phyloP scores from a whole-genome alignment of 2,329 filamentous ascomycete genomes.

The Juglanconis sp. region DNA sequence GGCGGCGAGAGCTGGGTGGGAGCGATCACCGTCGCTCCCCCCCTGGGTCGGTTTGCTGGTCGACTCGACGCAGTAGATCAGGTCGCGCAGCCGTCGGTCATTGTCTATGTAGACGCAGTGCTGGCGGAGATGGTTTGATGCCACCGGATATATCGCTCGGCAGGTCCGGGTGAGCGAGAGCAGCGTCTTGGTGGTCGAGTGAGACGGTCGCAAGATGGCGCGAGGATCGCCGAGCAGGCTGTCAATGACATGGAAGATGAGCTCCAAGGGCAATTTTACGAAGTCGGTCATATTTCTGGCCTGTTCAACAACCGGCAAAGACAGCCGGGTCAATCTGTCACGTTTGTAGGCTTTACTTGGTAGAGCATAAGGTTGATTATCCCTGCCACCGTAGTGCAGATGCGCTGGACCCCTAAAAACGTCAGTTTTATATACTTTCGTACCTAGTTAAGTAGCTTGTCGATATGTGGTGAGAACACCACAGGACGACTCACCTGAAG shows the following conservation, averaged over 20 bases:
- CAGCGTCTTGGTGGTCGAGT: slow-evolving; percentile 41
- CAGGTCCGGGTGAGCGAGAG: slow-evolving; percentile 42
- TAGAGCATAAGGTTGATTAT: no score
- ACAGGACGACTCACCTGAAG: no score
- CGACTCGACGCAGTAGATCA: slow-evolving; percentile 33
- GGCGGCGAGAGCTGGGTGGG: no score
- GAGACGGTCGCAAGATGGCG: slow-evolving; percentile 33
- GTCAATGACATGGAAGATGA: slow-evolving; percentile 12
- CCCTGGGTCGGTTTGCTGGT: slow-evolving; percentile 24
- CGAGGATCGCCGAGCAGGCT: slow-evolving; percentile 2
- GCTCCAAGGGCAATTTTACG: slow-evolving; percentile 5
- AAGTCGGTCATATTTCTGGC: background rate
- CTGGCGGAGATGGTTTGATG: slow-evolving; percentile 40
- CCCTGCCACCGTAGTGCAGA: no score
- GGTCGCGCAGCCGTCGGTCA: slow-evolving; percentile 29
- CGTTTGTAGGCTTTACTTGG: no score
- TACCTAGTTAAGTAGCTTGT: no score
- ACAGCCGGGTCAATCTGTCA: no score
- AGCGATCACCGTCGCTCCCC: background rate
- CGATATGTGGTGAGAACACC: no score
- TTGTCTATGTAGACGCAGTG: slow-evolving; percentile 45
- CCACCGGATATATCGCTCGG: slow-evolving; percentile 37
- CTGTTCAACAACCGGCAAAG: no score
- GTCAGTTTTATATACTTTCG: no score
- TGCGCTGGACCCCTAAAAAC: no score